Conservation (phyloP, 352 stramenopile species). For the Pythium phragmitis region DNA sequence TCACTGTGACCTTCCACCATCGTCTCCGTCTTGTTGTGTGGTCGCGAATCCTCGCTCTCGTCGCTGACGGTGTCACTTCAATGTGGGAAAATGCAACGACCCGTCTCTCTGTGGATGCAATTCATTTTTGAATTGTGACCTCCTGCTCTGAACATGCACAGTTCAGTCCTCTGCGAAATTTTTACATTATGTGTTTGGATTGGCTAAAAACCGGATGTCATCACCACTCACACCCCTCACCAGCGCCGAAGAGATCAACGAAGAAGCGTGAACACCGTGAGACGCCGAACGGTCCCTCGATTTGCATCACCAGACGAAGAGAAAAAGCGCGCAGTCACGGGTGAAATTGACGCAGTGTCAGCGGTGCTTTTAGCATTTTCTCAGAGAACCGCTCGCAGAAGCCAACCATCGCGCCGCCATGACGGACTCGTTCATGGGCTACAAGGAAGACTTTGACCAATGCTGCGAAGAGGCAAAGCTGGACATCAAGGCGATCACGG, state of each 20-base stretch:
- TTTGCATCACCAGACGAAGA: background rate
- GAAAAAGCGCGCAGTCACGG: background rate
- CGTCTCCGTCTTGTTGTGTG: too few relatives aligned
- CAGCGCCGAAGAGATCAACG: background rate
- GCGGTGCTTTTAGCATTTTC: background rate
- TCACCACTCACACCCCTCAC: background rate
- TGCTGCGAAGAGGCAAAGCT: conserved; percentile 73
- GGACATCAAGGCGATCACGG: conserved; percentile 64
- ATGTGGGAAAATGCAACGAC: too few relatives aligned
- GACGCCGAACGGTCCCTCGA: background rate
- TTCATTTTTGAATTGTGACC: conserved; percentile 19
- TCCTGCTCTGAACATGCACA: conserved; percentile 11
- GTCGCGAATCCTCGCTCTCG: background rate
- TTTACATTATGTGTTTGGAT: conserved; percentile 2
- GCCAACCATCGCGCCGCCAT: conserved; percentile 29
- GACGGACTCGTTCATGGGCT: conserved; percentile 78
- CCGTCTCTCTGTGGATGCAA: background rate
- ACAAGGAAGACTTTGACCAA: conserved; percentile 85
- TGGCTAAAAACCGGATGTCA: conserved; percentile 7
- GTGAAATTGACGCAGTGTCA: conserved; percentile 12
- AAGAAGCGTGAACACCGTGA: background rate
- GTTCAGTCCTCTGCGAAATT: conserved; percentile 18
- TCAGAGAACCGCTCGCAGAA: background rate
- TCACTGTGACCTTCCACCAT: too few relatives aligned
- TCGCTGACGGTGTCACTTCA: background rate